Evolutionary conservation across 1,284 basidiomycete genomes (phyloP), one percentile per base, ranked within the genome.

Genomic region (Cryptococcus sp.): DNA sequence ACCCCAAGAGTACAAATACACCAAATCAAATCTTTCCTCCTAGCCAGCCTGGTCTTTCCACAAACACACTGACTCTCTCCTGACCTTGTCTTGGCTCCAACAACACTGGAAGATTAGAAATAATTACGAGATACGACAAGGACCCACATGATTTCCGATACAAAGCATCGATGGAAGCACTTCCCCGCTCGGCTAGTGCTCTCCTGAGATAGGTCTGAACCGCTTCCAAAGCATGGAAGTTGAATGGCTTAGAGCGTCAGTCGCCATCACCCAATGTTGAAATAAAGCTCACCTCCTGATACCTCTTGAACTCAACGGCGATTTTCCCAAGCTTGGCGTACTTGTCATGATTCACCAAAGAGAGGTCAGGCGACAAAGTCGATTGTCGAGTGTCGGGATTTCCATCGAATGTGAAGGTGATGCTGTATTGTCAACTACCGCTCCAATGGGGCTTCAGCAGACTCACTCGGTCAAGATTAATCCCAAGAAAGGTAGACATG

Each of bases 341-440:
- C 77, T 90, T 94, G 77, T 93, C 94, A 72, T 96, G 93, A 75
- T 98, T 98, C 71, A 98, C 81, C 45, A 98, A 76, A 67, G 86
- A 87, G 72, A 90, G 85, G 46, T 83, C 82, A 2, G 86, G 79
- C 50, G 85, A 84, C 53, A 82, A 72, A 1, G 87, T 88, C 11
- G 90, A 88, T n/a, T 85, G 81, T 57, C 94, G 82, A 62, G 85
- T 81, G 7, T 87, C 86, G 7, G 91, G 86, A 72, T 98, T 98
- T 36, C 94, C 94, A 67, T 96, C 94, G 48, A 88, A 84, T 63
- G 91, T 93, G 75, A 98, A 98, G 1, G 92, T 98, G 55, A 97
- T 82, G 73, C 73, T 75, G 54, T 25, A 3, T 13, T 14, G 52
- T 59, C 46, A 60, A 54, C 46, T 18, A 13, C n/a, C 21, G 25